Evolutionary conservation across 345 rosid genomes (phyloP).

Genomic region (Mallotus nudiflorus): DNA sequence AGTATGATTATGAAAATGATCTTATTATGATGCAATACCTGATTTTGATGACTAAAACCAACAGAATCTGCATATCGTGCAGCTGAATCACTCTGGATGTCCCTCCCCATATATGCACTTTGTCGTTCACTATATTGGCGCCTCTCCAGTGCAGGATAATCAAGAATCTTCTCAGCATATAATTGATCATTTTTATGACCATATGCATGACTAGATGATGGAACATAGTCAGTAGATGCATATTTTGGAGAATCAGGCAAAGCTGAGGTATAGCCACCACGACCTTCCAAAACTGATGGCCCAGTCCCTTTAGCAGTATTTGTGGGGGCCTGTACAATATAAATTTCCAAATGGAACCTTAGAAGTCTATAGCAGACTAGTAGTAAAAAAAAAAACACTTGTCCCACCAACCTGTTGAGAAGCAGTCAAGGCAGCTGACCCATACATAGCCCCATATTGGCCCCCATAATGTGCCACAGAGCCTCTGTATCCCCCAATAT

Average conservation of each 20-base stretch:
- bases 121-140: conserved; percentile 75
- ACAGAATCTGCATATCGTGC: conserved; percentile 69
- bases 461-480: conserved; percentile 72
- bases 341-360: conserved; percentile 2
- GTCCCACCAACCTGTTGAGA: conserved; percentile 58
- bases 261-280: conserved; percentile 64
- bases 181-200: conserved; percentile 72
- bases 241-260: conserved; percentile 76
- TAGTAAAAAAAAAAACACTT: not conserved
- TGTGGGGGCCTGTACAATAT: conserved; percentile 41
- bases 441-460: conserved; percentile 66
- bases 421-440: conserved; percentile 53
- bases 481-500: conserved; percentile 62
- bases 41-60: conserved; percentile 68
- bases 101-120: conserved; percentile 68
- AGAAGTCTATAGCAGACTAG: not conserved
- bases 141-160: conserved; percentile 67
- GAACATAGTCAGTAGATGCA: conserved; percentile 60
- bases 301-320: conserved; percentile 51
- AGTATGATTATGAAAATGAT: not conserved
- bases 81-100: conserved; percentile 64
- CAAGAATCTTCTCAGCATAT: conserved; percentile 70
- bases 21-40: conserved; percentile 43
- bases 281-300: conserved; percentile 61
- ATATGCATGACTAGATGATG: conserved; percentile 69